Evolutionary conservation across 306 rosid species (phyloP), one percentile per base, ranked within the genome.

Genomic region (Alnus rubra): DNA sequence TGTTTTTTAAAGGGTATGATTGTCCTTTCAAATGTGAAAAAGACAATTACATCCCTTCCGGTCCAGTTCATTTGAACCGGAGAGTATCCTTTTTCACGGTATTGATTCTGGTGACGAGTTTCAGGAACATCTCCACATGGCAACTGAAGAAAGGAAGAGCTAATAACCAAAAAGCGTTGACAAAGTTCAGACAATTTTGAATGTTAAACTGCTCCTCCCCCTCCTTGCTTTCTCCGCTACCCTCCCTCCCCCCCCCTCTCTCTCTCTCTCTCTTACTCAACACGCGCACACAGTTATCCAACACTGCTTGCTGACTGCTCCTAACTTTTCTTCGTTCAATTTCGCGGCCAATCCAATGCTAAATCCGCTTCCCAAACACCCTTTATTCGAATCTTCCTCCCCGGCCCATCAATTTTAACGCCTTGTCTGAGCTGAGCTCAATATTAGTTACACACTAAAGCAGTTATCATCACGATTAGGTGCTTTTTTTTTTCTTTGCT

Each of bases 301-400:
- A 42, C 2, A 31, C 11, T 42, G 28, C 12, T 69, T 52, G 56
- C 56, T 7, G 7, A 42, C 45, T 5, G 65, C 51, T 69, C 74
- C 37, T 49, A 15, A 10, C 52, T 3, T 2, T 49, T 12, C 52
- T 49, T n/a, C 7, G 50, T 72, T 45, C 69, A 5, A 12, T 76
- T 79, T 76, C 48, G 9, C 70, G 84, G 19, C 19, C 48, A 35
- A 62, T 78, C 82, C 79, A 75, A 86, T 45, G 80, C 77, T 19
- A 42, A 54, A 64, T 28, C 31, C 9, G 15, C 19, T 52, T 48
- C 12, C 7, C 16, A 48, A 56, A 8, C 18, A 30, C 33, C 18
- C 44, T 63, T 42, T 45, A 51, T 54, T 74, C 30, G 31, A 65
- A 18, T 74, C 74, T 45, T 53, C 80, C 68, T 28, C 33, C 5